Percentiles rank a stretch among this genome's conserved stretches.
These are phyloP conservation scores for Geotrichum australiense DNA, from an alignment of 1,139 yeast species.

Conservation along the genomic window DNA sequence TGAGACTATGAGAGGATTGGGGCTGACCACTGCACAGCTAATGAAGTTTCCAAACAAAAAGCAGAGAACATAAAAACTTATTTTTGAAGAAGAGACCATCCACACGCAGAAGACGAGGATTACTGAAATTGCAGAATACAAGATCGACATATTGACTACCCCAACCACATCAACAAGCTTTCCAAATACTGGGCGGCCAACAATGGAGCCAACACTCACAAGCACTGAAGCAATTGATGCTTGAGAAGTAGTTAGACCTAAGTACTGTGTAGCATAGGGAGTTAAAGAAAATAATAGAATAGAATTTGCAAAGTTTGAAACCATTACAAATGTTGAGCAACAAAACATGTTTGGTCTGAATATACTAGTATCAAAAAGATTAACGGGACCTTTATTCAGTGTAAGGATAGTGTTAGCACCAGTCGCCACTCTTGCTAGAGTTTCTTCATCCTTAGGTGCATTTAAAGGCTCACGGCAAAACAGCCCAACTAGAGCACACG, in stretches of 20 bases:
- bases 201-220: slow-evolving; percentile 53
- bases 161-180: slow-evolving; percentile 52
- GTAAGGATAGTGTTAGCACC: too few species aligned
- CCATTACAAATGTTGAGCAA: slow-evolving; percentile 54
- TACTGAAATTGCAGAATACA: slow-evolving; percentile 29
- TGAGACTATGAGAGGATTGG: slow-evolving; percentile 41
- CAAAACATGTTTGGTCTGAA: too few species aligned
- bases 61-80: slow-evolving; percentile 45
- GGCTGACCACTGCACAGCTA: slow-evolving; percentile 35
- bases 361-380: too few species aligned
- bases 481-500: slow-evolving; percentile 35
- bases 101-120: slow-evolving; percentile 48
- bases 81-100: slow-evolving; percentile 52
- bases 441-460: too few species aligned
- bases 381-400: too few species aligned
- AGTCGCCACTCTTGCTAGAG: too few species aligned
- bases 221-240: slow-evolving; percentile 57
- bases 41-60: slow-evolving; percentile 49
- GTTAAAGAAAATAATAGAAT: slow-evolving; percentile 56
- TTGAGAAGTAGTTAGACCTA: slow-evolving; percentile 49
- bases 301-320: slow-evolving; percentile 51
- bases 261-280: slow-evolving; percentile 48
- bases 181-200: slow-evolving; percentile 65
- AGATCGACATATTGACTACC: slow-evolving; percentile 45
- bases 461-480: slow-evolving; percentile 24